Evolutionary conservation across 2,329 filamentous ascomycete genomes (phyloP).

Genomic region (Lecanoromycetidae sp.): DNA sequence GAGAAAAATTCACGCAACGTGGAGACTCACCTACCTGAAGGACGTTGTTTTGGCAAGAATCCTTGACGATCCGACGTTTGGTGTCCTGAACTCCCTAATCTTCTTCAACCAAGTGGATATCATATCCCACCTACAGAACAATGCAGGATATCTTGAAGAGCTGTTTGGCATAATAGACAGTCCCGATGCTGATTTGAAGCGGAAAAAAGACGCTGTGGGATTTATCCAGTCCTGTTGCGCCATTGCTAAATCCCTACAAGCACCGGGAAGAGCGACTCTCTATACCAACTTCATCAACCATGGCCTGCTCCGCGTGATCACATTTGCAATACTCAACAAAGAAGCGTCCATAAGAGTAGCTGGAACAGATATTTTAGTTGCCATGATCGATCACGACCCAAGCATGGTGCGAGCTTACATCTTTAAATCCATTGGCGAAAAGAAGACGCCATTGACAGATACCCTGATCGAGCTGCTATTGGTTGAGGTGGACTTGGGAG

Average conservation of each 20-base stretch:
- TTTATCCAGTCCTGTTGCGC: slow-evolving; percentile 95
- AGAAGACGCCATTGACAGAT: slow-evolving; percentile 74
- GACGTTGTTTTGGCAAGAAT: slow-evolving; percentile 96
- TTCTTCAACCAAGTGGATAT: slow-evolving; percentile 99
- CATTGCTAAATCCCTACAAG: slow-evolving; percentile 89
- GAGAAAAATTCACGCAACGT: slow-evolving; percentile 91
- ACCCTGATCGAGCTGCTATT: slow-evolving; percentile 84
- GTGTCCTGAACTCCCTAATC: slow-evolving; percentile 91
- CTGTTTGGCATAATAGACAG: slow-evolving; percentile 75
- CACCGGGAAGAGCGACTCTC: slow-evolving; percentile 63
- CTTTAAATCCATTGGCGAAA: slow-evolving; percentile 81
- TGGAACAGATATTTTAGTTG: slow-evolving; percentile 84
- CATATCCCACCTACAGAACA: slow-evolving; percentile 82
- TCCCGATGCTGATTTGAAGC: slow-evolving; percentile 49
- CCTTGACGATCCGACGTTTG: slow-evolving; percentile 93
- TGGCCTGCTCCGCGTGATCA: slow-evolving; percentile 79
- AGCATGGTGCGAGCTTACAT: slow-evolving; percentile 89
- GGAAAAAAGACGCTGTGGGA: slow-evolving; percentile 85
- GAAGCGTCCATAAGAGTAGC: slow-evolving; percentile 81
- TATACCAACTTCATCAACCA: slow-evolving; percentile 84
- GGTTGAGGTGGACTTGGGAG: slow-evolving; percentile 81
- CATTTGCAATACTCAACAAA: slow-evolving; percentile 74
- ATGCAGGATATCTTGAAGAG: slow-evolving; percentile 64
- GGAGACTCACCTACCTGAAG: slow-evolving; percentile 90
- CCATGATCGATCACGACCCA: slow-evolving; percentile 90